Conservation (phyloP, 495 filamentous ascomycete species). For the Penicillium diatomitis region DNA sequence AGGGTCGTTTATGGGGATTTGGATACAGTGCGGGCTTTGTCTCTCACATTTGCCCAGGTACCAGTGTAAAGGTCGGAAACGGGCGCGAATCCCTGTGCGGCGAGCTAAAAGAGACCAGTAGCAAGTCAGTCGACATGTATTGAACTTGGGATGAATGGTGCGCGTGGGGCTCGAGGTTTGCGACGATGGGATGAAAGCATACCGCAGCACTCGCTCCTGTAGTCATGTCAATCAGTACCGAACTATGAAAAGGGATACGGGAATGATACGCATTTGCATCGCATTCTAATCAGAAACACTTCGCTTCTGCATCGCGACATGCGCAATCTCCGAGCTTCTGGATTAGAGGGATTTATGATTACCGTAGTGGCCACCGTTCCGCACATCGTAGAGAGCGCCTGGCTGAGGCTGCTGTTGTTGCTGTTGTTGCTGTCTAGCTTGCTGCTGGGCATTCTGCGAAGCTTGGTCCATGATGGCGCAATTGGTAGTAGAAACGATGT, state of each 20-base stretch:
- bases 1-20: background rate
- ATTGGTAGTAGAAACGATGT: background rate
- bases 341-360: slow-evolving; percentile 5
- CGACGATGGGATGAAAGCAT: slow-evolving; percentile 25
- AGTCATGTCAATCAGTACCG: slow-evolving; percentile 7
- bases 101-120: slow-evolving; percentile 42
- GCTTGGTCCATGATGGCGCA: slow-evolving; percentile 46
- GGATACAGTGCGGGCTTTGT: no score
- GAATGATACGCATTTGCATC: background rate
- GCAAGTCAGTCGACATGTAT: slow-evolving; percentile 1
- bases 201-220: slow-evolving; percentile 75
- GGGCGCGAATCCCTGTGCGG: slow-evolving; percentile 70
- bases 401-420: slow-evolving; percentile 40
- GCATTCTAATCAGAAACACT: background rate
- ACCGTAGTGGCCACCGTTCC: slow-evolving; percentile 86
- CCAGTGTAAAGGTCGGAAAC: slow-evolving; percentile 83
- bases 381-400: slow-evolving; percentile 61
- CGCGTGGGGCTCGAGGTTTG: background rate
- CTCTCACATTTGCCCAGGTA: slow-evolving; percentile 83
- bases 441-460: slow-evolving; percentile 46
- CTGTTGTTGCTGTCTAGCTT: slow-evolving; percentile 46
- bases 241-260: background rate
- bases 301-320: no score
- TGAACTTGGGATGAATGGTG: background rate
- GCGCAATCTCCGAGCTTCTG: no score